Evolutionary conservation across 441 rosid species (phyloP), one percentile per base, ranked within the genome.

Genomic region (Manihot esculenta): DNA sequence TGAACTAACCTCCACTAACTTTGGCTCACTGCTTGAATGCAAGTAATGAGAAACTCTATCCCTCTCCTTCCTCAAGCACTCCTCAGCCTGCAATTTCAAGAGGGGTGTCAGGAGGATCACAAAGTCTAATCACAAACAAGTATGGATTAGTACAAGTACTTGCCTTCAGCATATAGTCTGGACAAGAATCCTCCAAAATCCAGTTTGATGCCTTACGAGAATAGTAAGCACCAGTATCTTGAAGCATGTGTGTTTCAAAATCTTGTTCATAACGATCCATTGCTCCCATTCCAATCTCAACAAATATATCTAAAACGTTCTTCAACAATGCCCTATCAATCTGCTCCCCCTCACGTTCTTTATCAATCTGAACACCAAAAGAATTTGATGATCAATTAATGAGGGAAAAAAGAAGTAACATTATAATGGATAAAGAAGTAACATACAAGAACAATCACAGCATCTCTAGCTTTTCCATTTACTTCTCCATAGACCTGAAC

Each of bases 311-410:
- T 64, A 91, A 76, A 12, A 89, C 96, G 58, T 96, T 96, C 87
- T 91, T 96, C 85, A 93, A 51, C 38, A 93, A 67, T 1, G 96
- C 86, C 72, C 92, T 81, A 69, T 96, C 98, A 72, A 96, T 91
- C 77, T 88, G 94, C 80, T 93, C 93, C 33, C 97, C 98, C 51
- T 93, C 96, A 0, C 98, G 89, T 78, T 96, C 99, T 77, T 87
- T 89, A 64, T 85, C 90, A 80, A 93, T 82, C 99, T 95, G 82
- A 38, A 50, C 23, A 10, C 61, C n/a, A 61, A 20, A 64, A 67
- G n/a, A 7, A 74, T 5, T 14, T 4, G 17, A 60, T 51, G 58
- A 15, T 66, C 53, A 67, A 45, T 42, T 38, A 58, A 9, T 3
- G 10, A 23, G 24, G 64, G 38, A 38, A n/a, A 48, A 63, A 62